Conservation (phyloP, 306 rosid genomes). For the Fagus sylvatica region DNA sequence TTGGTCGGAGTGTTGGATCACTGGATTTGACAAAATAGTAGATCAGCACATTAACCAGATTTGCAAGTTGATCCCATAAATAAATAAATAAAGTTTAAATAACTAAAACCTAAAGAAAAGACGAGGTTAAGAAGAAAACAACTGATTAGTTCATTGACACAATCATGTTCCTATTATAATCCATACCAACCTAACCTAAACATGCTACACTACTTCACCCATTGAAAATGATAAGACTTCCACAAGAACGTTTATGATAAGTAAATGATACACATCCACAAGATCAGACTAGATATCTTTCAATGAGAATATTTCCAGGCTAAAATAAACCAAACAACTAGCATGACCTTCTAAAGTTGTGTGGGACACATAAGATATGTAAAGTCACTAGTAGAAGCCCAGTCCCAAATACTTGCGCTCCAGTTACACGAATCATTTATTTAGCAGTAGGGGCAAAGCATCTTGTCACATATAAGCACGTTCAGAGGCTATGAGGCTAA, state of each 20-base stretch:
- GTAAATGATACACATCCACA: neutral
- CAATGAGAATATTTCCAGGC: too few relatives aligned
- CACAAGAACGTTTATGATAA: neutral
- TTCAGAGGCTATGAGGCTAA: neutral
- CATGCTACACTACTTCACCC: neutral
- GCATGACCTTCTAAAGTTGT: neutral
- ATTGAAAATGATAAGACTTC: neutral
- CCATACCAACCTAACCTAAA: neutral
- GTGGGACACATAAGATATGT: neutral
- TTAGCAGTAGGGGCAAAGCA: neutral
- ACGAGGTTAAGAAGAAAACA: neutral
- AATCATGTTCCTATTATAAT: neutral
- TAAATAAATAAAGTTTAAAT: neutral
- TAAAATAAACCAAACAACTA: neutral
- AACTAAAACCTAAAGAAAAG: neutral
- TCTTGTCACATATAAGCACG: neutral
- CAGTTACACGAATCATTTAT: neutral
- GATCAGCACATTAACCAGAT: slow-evolving; percentile 16
- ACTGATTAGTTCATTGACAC: neutral
- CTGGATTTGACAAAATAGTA: slow-evolving; percentile 46
- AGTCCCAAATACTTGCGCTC: neutral
- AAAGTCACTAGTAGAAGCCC: neutral
- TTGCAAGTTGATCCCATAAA: neutral
- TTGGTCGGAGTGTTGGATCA: slow-evolving; percentile 75
- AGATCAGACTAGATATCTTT: neutral